Evolutionary conservation across 1,139 yeast genomes (phyloP).

Genomic region (Casaregolazyma lundiana): DNA sequence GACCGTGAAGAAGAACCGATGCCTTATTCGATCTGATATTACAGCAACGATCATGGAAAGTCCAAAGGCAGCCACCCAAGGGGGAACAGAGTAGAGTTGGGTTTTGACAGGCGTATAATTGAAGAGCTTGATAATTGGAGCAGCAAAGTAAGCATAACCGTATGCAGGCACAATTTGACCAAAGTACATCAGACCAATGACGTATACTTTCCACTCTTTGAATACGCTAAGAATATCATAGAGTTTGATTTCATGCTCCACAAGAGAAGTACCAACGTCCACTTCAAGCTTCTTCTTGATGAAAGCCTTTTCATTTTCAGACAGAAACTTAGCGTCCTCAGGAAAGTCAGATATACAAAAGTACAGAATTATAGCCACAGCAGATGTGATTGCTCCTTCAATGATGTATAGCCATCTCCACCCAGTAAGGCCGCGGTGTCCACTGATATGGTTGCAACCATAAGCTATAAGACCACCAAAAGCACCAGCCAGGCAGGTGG

Average conservation of each 20-base stretch:
- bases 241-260: slow-evolving; percentile 31
- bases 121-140: slow-evolving; percentile 53
- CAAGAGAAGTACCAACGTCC: slow-evolving; percentile 39
- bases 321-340: slow-evolving; percentile 49
- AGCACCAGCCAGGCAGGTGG: slow-evolving; percentile 73
- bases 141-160: slow-evolving; percentile 68
- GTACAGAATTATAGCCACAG: slow-evolving; percentile 56
- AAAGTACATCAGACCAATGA: slow-evolving; percentile 58
- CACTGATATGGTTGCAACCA: slow-evolving; percentile 50
- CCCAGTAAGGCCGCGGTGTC: slow-evolving; percentile 45
- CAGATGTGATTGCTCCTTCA: slow-evolving; percentile 67
- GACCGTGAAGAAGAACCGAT: slow-evolving; percentile 48
- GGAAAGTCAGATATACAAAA: slow-evolving; percentile 73
- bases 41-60: slow-evolving; percentile 45
- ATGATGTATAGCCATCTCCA: slow-evolving; percentile 76
- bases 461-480: slow-evolving; percentile 75
- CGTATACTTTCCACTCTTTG: slow-evolving; percentile 44
- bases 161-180: slow-evolving; percentile 63
- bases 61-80: slow-evolving; percentile 65
- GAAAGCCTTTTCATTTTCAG: slow-evolving; percentile 39
- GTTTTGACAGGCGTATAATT: slow-evolving; percentile 60
- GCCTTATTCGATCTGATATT: slow-evolving; percentile 40
- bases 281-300: slow-evolving; percentile 42
- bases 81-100: slow-evolving; percentile 65
- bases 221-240: slow-evolving; percentile 33